Evolutionary conservation across 768 basidiomycete genomes (phyloP), one percentile per base, ranked within the genome.

Genomic region (Lentinus tigrinus): DNA sequence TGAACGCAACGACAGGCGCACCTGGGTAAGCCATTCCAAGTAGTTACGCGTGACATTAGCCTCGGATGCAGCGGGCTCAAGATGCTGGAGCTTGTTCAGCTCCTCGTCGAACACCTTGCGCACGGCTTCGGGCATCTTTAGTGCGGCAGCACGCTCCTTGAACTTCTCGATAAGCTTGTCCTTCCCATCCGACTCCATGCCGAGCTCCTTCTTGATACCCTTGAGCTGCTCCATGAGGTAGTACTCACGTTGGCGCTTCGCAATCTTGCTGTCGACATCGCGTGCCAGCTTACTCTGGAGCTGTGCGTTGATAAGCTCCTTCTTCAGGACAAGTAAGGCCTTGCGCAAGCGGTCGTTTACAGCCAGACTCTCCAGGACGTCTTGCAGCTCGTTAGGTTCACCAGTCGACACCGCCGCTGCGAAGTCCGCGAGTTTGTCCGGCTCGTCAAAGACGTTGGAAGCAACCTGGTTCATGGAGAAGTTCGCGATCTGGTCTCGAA

Each of bases 401-500:
- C 95, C 95, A 0, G 89, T 88, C 0, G 91, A 94, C 0, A 98
- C 95, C 0, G 95, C 95, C 0, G 97, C 97, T 0, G 96, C 94
- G 63, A 98, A 96, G 70, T 99, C 97, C 0, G 95, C 96, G 24
- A 98, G 85, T 69, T 95, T 95, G 72, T 97, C 95, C 0, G 96
- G 96, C 68, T 98, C 95, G 68, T 98, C 95, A 65, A 98, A 98
- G 54, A 97, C 91, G 73, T 94, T 97, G 9, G 89, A 83, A 2
- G 94, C 89, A 54, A 93, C 85, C 70, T 96, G 93, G 70, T 90
- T 89, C 73, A 96, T 94, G 16, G 91, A 91, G 73, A 97, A 97
- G 71, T 93, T 94, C 61, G 95, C 94, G 64, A 98, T 96, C 70
- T 98, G 95, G 77, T 98, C 96, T 42, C 95, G 90, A 87, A 98